Percentiles rank a stretch among this genome's conserved stretches.
Evolutionary conservation across 768 basidiomycete genomes (phyloP).

Genomic region (Paxillus ammoniavirescens): DNA sequence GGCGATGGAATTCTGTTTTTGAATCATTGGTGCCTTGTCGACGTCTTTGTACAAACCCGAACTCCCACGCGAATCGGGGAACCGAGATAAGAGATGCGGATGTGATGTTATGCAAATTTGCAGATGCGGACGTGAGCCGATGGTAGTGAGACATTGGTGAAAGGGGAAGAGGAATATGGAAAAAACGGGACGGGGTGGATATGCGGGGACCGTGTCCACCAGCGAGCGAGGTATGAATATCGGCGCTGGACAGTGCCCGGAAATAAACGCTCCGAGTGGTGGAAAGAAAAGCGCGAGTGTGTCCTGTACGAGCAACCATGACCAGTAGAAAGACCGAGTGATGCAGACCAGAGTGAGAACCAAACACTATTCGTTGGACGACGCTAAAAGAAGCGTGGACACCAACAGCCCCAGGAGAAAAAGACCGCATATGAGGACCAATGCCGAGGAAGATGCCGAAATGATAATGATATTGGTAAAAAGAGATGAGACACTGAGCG

Average conservation of each 20-base stretch:
- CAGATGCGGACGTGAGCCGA: slow-evolving; percentile 34
- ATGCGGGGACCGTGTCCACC: slow-evolving; percentile 24
- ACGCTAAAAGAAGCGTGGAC: slow-evolving; percentile 22
- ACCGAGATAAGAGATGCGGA: slow-evolving; percentile 33
- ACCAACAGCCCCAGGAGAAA: slow-evolving; percentile 33
- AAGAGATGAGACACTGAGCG: slow-evolving; percentile 23
- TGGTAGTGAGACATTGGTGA: slow-evolving; percentile 44
- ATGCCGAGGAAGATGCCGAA: slow-evolving; percentile 38
- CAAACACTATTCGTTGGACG: slow-evolving; percentile 26
- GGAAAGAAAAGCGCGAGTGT: slow-evolving; percentile 20
- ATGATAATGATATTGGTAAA: slow-evolving; percentile 41
- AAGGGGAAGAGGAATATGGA: slow-evolving; percentile 23
- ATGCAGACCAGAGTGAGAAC: slow-evolving; percentile 29
- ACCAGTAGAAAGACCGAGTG: slow-evolving; percentile 32
- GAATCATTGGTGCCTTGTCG: slow-evolving; percentile 30
- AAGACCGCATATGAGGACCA: slow-evolving; percentile 26
- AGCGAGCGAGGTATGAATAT: slow-evolving; percentile 49
- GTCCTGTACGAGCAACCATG: slow-evolving; percentile 40
- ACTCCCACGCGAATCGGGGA: slow-evolving; percentile 22
- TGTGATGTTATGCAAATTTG: slow-evolving; percentile 44
- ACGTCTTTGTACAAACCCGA: slow-evolving; percentile 39
- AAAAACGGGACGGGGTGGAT: slow-evolving; percentile 20
- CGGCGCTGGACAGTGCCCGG: slow-evolving; percentile 34
- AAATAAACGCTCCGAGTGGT: slow-evolving; percentile 21
- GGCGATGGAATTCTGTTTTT: slow-evolving; percentile 32